phyloP scores from a whole-genome alignment of 2,329 filamentous ascomycete species.

The Aspergillus carbonarius region DNA sequence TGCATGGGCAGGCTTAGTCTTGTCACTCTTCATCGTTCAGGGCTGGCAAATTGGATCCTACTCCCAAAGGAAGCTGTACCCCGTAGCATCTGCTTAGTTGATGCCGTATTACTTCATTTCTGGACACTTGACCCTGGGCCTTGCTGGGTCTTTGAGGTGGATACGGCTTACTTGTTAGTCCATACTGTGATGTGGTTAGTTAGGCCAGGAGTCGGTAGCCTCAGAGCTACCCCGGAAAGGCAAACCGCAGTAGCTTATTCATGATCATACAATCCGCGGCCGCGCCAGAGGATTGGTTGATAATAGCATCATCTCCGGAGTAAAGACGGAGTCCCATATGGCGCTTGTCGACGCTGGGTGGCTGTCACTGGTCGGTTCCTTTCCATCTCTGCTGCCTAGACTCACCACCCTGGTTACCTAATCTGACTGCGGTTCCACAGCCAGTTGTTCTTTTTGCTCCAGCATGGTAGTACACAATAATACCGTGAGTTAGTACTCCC shows the following conservation, averaged over 20 bases:
- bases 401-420: conserved; percentile 2
- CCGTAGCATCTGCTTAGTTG: background rate
- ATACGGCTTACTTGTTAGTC: background rate
- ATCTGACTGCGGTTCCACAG: conserved; percentile 14
- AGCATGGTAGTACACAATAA: background rate
- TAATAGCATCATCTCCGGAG: background rate
- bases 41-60: background rate
- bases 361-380: background rate
- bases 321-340: background rate
- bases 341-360: background rate
- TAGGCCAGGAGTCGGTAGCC: background rate
- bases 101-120: background rate
- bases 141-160: background rate
- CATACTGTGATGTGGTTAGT: background rate
- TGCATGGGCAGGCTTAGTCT: background rate
- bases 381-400: background rate
- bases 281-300: background rate
- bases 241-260: background rate
- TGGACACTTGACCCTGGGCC: background rate
- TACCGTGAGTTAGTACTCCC: background rate
- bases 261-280: background rate
- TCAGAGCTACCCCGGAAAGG: background rate
- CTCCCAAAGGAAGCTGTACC: background rate
- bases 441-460: conserved; percentile 13
- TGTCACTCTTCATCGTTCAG: background rate